phyloP scores from a whole-genome alignment of 768 basidiomycete genomes.

The Suillus weaverae region DNA sequence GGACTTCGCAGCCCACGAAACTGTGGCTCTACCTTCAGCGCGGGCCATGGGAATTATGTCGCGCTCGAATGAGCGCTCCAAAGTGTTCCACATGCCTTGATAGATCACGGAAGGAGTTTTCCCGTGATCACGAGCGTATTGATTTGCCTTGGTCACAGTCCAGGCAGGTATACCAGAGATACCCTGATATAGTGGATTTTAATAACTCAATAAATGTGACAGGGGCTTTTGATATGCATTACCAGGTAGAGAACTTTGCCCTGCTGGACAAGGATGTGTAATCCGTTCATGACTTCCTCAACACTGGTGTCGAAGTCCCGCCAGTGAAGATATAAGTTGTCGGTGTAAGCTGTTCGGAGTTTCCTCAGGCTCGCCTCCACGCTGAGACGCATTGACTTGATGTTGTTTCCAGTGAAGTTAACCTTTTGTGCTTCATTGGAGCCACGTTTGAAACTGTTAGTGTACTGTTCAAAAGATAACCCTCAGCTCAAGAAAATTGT shows the following conservation, averaged over 20 bases:
- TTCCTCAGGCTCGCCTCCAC: constrained; percentile 30
- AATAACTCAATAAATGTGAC: neutral
- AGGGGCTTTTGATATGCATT: constrained; percentile 6
- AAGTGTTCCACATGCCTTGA: constrained; percentile 37
- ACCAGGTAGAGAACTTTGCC: constrained; percentile 42
- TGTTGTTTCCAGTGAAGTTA: constrained; percentile 48
- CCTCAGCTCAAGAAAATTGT: neutral
- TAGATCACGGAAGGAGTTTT: constrained; percentile 47
- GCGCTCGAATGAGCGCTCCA: constrained; percentile 42
- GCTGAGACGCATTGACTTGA: constrained; percentile 44
- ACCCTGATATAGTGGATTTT: constrained; percentile 14
- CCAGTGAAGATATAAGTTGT: constrained; percentile 30
- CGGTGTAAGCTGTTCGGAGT: constrained; percentile 26
- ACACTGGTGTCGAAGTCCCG: constrained; percentile 40
- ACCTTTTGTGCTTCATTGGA: constrained; percentile 31
- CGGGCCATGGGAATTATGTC: constrained; percentile 41
- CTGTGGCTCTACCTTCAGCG: constrained; percentile 19
- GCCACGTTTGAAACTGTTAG: constrained; percentile 20
- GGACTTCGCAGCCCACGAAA: neutral
- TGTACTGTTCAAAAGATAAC: constrained; percentile 16
- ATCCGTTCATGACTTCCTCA: constrained; percentile 40
- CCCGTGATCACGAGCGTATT: constrained; percentile 42
- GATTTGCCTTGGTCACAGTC: constrained; percentile 41
- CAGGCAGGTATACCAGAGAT: constrained; percentile 39
- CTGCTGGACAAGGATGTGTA: constrained; percentile 37